Evolutionary conservation across 108 stramenopile genomes (phyloP).

Genomic region (Skeletonema costatum): DNA sequence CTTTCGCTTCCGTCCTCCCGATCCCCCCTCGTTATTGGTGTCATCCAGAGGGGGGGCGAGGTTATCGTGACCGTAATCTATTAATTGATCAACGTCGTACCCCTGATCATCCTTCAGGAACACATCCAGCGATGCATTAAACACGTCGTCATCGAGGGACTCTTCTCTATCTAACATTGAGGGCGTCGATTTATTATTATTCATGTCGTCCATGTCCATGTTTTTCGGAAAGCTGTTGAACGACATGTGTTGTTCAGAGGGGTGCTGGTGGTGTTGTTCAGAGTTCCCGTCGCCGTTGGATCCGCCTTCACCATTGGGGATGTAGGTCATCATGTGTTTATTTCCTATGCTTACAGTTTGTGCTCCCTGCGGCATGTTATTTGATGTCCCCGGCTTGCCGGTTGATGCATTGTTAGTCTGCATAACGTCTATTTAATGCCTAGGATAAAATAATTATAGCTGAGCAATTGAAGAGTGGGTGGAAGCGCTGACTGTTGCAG

Average conservation of each 20-base stretch:
- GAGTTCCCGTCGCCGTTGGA: slow-evolving; percentile 19
- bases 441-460: not conserved
- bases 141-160: slow-evolving; percentile 24
- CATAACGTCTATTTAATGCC: not conserved
- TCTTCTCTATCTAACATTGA: slow-evolving; percentile 4
- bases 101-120: slow-evolving; percentile 12
- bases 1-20: not conserved
- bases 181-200: slow-evolving; percentile 1
- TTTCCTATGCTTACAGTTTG: slow-evolving; percentile 53
- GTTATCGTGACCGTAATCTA: not conserved
- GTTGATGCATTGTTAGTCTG: not conserved
- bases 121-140: slow-evolving; percentile 27
- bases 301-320: slow-evolving; percentile 24
- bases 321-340: slow-evolving; percentile 57
- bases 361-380: slow-evolving; percentile 16
- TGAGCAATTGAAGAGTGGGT: not conserved
- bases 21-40: not conserved
- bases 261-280: not conserved
- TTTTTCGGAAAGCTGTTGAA: not conserved
- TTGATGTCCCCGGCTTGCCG: not conserved
- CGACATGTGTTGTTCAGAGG: not conserved
- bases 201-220: not conserved
- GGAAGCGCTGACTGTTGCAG: too few species aligned
- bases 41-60: not conserved
- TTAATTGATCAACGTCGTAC: not conserved